A percentile compares a stretch with the other conserved stretches of the same genome.
Evolutionary conservation across 768 basidiomycete genomes (phyloP).

Genomic region (Lactarius hengduanensis): DNA sequence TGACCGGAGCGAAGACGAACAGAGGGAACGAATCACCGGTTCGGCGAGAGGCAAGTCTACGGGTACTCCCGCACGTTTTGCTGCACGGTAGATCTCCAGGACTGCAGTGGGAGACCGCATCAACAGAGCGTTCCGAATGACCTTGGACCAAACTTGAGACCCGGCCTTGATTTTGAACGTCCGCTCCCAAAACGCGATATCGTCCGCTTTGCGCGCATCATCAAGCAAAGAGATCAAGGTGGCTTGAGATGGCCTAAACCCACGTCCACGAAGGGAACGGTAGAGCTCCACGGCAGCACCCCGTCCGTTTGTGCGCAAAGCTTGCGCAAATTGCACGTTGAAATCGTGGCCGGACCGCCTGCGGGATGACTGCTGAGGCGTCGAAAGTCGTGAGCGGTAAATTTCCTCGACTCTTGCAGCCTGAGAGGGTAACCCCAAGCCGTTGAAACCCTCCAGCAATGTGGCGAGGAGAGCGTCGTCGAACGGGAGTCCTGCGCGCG

Average conservation of each 20-base stretch:
- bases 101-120: conserved; percentile 42
- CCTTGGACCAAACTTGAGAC: conserved; percentile 50
- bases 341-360: conserved; percentile 6
- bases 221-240: conserved; percentile 21
- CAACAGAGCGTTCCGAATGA: conserved; percentile 52
- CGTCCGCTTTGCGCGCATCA: conserved; percentile 12
- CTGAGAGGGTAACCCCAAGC: conserved; percentile 11
- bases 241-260: conserved; percentile 25
- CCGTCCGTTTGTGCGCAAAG: conserved; percentile 11
- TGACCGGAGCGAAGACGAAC: conserved; percentile 38
- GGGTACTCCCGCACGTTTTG: conserved; percentile 43
- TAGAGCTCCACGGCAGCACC: conserved; percentile 8
- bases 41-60: conserved; percentile 52
- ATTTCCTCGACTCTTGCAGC: conserved; percentile 26
- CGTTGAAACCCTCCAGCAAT: conserved; percentile 29
- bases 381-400: conserved; percentile 22
- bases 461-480: conserved; percentile 23
- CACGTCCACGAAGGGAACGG: conserved; percentile 9
- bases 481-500: conserved; percentile 24
- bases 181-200: conserved; percentile 37
- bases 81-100: conserved; percentile 49
- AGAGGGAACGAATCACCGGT: conserved; percentile 55
- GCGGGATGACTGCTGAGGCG: not conserved
- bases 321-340: conserved; percentile 19
- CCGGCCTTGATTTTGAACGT: conserved; percentile 43